phyloP scores from a whole-genome alignment of 2,329 filamentous ascomycete genomes.

The Colletotrichum musae region DNA sequence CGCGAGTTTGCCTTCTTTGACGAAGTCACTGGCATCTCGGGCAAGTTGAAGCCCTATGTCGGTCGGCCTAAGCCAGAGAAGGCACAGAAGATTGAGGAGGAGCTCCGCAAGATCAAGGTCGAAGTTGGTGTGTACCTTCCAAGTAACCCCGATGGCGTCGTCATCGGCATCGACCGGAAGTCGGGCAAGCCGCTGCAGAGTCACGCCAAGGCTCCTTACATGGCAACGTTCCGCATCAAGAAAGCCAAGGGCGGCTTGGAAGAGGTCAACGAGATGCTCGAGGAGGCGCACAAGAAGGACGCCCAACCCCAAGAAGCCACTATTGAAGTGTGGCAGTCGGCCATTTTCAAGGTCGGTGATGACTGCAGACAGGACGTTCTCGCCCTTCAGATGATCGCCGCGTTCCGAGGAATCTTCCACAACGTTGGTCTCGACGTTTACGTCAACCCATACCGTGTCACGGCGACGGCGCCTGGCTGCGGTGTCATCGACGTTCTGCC shows the following conservation, averaged over 20 bases:
- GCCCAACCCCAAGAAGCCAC: slow-evolving; percentile 63
- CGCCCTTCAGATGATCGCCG: slow-evolving; percentile 96
- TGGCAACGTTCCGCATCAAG: slow-evolving; percentile 98
- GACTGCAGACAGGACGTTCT: slow-evolving; percentile 98
- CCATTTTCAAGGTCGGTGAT: slow-evolving; percentile 99
- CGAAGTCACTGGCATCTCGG: slow-evolving; percentile 94
- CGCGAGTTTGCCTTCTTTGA: slow-evolving; percentile 98
- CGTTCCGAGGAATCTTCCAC: slow-evolving; percentile 97
- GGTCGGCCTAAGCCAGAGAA: slow-evolving; percentile 95
- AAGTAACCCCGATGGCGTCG: slow-evolving; percentile 95
- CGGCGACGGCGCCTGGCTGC: slow-evolving; percentile 95
- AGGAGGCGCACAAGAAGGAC: slow-evolving; percentile 60
- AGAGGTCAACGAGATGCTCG: slow-evolving; percentile 66
- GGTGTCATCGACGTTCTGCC: slow-evolving; percentile 98
- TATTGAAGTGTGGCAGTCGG: slow-evolving; percentile 98
- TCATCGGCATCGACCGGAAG: slow-evolving; percentile 97
- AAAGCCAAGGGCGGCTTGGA: slow-evolving; percentile 76
- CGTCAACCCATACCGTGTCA: slow-evolving; percentile 97
- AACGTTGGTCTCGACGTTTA: slow-evolving; percentile 95
- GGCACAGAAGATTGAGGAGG: slow-evolving; percentile 99
- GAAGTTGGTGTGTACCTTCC: slow-evolving; percentile 98
- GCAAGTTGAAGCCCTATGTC: slow-evolving; percentile 94
- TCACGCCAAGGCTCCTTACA: slow-evolving; percentile 98
- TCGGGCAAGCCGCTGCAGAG: slow-evolving; percentile 97
- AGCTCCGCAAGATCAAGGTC: slow-evolving; percentile 96